Conservation (phyloP, 2,329 filamentous ascomycete species). For the Stagonosporopsis tanaceti region DNA sequence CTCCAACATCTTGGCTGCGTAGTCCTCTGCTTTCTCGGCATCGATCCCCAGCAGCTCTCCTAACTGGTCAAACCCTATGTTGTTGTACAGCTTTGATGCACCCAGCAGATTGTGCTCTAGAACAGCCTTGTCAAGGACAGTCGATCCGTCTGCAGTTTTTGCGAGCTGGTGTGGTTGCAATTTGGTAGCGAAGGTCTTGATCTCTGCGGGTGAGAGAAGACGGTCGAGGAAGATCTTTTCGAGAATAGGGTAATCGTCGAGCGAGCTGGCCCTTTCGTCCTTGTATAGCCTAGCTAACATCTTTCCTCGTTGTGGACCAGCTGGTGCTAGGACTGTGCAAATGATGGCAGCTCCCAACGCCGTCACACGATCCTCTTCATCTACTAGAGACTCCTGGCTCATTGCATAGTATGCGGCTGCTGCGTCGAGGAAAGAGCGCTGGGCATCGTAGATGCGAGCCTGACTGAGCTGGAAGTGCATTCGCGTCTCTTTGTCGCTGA, state of each 20-base stretch:
- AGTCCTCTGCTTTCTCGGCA: conserved; percentile 84
- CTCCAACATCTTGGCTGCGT: conserved; percentile 94
- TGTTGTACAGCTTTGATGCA: conserved; percentile 68
- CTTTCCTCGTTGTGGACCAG: conserved; percentile 82
- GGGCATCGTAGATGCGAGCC: conserved; percentile 90
- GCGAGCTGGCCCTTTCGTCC: conserved; percentile 79
- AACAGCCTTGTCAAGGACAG: conserved; percentile 90
- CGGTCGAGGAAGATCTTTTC: conserved; percentile 98
- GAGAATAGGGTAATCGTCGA: conserved; percentile 84
- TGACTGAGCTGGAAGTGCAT: conserved; percentile 91
- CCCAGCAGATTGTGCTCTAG: conserved; percentile 95
- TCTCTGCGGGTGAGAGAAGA: conserved; percentile 80
- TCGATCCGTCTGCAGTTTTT: conserved; percentile 86
- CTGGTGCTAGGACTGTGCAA: conserved; percentile 90
- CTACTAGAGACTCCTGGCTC: conserved; percentile 78
- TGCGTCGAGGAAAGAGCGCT: conserved; percentile 87
- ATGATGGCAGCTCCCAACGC: conserved; percentile 88
- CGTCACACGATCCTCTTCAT: conserved; percentile 84
- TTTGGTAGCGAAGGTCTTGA: conserved; percentile 81
- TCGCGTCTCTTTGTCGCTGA: conserved; percentile 75
- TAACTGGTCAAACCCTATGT: conserved; percentile 70
- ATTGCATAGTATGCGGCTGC: conserved; percentile 88
- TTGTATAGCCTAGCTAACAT: conserved; percentile 88
- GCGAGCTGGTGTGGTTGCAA: conserved; percentile 90
- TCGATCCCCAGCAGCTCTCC: conserved; percentile 80